phyloP scores from a whole-genome alignment of 495 filamentous ascomycete genomes.

The Aspergillus sparsus region DNA sequence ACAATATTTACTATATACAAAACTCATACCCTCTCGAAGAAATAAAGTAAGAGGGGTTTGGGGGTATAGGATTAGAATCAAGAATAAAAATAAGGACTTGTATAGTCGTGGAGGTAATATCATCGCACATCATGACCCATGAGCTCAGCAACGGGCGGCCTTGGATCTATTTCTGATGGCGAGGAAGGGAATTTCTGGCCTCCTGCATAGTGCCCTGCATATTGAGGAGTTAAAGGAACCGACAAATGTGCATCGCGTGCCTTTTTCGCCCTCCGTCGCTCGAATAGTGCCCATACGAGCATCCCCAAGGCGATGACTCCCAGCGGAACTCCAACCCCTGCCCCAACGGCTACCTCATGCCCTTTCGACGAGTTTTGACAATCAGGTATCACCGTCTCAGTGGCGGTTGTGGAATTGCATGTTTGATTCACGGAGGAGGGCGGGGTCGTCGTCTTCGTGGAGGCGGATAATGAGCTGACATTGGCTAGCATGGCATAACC shows the following conservation, averaged over 20 bases:
- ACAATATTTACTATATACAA: too few species aligned
- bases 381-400: constrained; percentile 11
- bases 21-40: too few species aligned
- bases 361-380: constrained; percentile 35
- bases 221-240: too few species aligned
- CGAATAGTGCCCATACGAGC: constrained; percentile 31
- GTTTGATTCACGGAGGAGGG: constrained; percentile 32
- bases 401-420: constrained; percentile 5
- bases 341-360: constrained; percentile 29
- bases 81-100: too few species aligned
- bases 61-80: too few species aligned
- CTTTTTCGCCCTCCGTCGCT: constrained; percentile 13
- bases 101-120: too few species aligned
- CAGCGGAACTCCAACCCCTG: constrained; percentile 31
- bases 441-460: constrained; percentile 26
- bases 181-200: too few species aligned
- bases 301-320: constrained; percentile 36
- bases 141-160: too few species aligned
- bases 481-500: constrained; percentile 29
- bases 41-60: too few species aligned
- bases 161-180: too few species aligned
- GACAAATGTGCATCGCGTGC: neutral
- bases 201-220: too few species aligned
- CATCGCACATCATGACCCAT: too few species aligned
- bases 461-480: constrained; percentile 11